These are phyloP conservation scores for Cryphonectria japonica DNA, from an alignment of 2,329 filamentous ascomycete genomes.

Conservation along the genomic window DNA sequence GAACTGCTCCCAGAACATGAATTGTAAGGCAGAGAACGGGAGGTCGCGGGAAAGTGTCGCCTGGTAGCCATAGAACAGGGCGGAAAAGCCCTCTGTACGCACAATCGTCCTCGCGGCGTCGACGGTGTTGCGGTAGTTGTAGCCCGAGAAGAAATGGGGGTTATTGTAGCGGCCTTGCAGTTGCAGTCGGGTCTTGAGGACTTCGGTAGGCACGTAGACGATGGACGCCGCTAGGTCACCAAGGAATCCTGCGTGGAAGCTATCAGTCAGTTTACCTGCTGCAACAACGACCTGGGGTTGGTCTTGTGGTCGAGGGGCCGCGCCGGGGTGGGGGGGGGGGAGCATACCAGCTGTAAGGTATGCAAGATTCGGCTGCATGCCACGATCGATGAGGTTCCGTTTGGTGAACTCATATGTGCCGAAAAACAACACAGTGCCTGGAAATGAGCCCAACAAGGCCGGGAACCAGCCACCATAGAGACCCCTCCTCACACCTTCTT, in stretches of 20 bases:
- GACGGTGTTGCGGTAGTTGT: conserved; percentile 87
- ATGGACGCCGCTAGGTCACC: conserved; percentile 91
- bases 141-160: conserved; percentile 88
- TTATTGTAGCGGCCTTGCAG: conserved; percentile 96
- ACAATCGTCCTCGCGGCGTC: conserved; percentile 88
- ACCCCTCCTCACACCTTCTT: conserved; percentile 85
- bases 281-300: neutral
- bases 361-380: conserved; percentile 78
- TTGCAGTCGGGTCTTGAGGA: conserved; percentile 95
- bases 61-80: conserved; percentile 96
- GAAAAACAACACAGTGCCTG: conserved; percentile 93
- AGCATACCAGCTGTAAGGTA: conserved; percentile 80
- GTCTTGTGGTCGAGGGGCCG: too few species aligned
- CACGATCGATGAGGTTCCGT: conserved; percentile 80
- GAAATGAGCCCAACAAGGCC: conserved; percentile 88
- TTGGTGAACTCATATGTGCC: conserved; percentile 97
- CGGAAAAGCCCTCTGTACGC: conserved; percentile 77
- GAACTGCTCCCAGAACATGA: conserved; percentile 97
- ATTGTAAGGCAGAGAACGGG: conserved; percentile 94
- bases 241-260: conserved; percentile 69
- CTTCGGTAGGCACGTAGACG: conserved; percentile 95
- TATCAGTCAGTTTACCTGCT: conserved; percentile 3
- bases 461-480: conserved; percentile 94
- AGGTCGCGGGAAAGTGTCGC: conserved; percentile 93
- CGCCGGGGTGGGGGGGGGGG: neutral